Evolutionary conservation across 768 basidiomycete genomes (phyloP).

Genomic region (Pleurotus salmoneostramineus): DNA sequence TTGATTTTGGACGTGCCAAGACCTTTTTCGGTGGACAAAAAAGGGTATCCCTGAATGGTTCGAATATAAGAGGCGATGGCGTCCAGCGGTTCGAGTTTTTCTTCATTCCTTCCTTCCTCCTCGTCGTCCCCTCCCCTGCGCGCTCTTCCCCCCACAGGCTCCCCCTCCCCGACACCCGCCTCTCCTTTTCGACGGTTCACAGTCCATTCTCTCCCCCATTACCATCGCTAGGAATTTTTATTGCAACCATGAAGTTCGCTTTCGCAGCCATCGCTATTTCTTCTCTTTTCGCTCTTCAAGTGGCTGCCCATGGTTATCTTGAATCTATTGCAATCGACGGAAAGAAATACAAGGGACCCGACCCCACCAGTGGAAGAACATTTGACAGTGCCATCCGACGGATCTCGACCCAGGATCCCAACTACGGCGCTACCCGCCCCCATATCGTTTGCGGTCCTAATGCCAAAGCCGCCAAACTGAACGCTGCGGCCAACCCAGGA

Average conservation of each 20-base stretch:
- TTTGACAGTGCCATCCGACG: slow-evolving; percentile 2
- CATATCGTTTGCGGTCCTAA: slow-evolving; percentile 45
- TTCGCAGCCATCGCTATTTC: slow-evolving; percentile 3
- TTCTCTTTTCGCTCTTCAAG: slow-evolving; percentile 12
- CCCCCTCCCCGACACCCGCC: background rate
- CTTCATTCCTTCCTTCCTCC: slow-evolving; percentile 4
- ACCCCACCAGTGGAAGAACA: slow-evolving; percentile 15
- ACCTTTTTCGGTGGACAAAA: slow-evolving; percentile 1
- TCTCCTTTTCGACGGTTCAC: background rate
- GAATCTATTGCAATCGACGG: slow-evolving; percentile 33
- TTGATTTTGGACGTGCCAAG: background rate
- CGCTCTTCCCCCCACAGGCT: background rate
- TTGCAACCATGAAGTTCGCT: background rate
- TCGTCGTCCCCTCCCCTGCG: slow-evolving; percentile 1
- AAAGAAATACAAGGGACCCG: slow-evolving; percentile 32
- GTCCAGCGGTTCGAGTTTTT: background rate
- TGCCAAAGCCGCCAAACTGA: slow-evolving; percentile 38
- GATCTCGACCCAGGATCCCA: slow-evolving; percentile 6
- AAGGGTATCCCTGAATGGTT: slow-evolving; percentile 4
- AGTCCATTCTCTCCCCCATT: background rate
- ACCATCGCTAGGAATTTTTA: background rate
- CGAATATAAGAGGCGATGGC: background rate
- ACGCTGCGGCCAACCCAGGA: slow-evolving; percentile 43
- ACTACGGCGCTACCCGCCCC: slow-evolving; percentile 28
- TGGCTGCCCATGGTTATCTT: slow-evolving; percentile 44